Evolutionary conservation across 1,284 basidiomycete genomes (phyloP), one percentile per base, ranked within the genome.

Genomic region (Boletus hoseneyae): DNA sequence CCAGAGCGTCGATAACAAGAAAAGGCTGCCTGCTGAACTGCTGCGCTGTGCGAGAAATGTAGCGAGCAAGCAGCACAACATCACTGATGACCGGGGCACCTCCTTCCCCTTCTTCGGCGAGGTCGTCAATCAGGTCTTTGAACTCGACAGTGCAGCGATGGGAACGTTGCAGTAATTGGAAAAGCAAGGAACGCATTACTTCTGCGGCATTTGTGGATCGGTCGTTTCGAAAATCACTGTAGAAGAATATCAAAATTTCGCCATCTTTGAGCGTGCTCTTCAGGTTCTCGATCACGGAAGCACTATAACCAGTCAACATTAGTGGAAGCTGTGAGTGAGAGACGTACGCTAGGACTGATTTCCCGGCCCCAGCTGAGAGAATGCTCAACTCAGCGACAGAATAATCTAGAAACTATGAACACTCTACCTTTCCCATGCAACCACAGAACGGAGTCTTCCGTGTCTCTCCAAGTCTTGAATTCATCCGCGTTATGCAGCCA

Each of bases 261-360:
- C 15, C 51, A 15, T 44, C 37, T 19, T 37, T 11, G 1, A 47
- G n/a, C 0, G 21, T 10, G 1, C 12, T 9, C 21, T 38, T 16
- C 1, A 60, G 42, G 16, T 41, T 4, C 0, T 62, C 50, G 12
- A 63, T 57, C 19, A 61, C 53, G 1, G 36, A 45, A 16, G 57
- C 46, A 9, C 47, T 50, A 5, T 2, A 2, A 34, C 4, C 7
- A 32, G 9, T 42, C 15, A 41, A 9, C 6, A 13, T 35, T 3
- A 16, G 15, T 10, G 2, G 1, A 15, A 32, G 6, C 0, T 8
- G 6, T 6, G 5, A 16, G 18, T 12, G 9, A n/a, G 7, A 15
- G 3, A 49, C 52, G 8, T 19, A 63, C 61, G 56, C 47, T 13
- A 63, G 10, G 3, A 63, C 59, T 6, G 58, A 59, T 13, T 60